Evolutionary conservation across 1,139 yeast species (phyloP).

Genomic region (Geotrichum klebahnii): DNA sequence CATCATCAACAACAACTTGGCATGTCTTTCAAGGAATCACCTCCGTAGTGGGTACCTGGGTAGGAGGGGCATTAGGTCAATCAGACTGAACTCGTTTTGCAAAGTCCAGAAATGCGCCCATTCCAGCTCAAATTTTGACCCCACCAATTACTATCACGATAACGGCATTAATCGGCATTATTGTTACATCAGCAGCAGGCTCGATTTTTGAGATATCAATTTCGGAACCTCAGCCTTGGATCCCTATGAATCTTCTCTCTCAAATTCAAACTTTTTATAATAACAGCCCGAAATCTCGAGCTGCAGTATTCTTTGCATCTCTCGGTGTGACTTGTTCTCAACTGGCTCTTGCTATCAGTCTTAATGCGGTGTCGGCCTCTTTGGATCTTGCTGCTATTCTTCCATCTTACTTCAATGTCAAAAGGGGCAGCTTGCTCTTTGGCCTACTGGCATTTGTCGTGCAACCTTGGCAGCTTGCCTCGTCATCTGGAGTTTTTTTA

Average conservation of each 20-base stretch:
- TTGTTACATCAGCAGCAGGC: constrained; percentile 32
- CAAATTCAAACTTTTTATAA: constrained; percentile 27
- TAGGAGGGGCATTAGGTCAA: constrained; percentile 30
- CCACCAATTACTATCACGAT: constrained; percentile 26
- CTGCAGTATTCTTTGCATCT: constrained; percentile 40
- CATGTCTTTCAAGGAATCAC: constrained; percentile 26
- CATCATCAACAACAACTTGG: constrained; percentile 23
- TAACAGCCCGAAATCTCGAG: constrained; percentile 35
- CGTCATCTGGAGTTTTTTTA: constrained; percentile 10
- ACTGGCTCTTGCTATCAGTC: constrained; percentile 33
- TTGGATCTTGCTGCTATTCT: constrained; percentile 54
- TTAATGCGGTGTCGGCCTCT: constrained; percentile 44
- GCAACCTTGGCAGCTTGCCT: constrained; percentile 20
- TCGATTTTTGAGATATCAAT: constrained; percentile 24
- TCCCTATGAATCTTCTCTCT: constrained; percentile 30
- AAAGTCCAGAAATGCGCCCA: constrained; percentile 24
- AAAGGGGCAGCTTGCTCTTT: constrained; percentile 12
- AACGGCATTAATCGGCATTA: constrained; percentile 20
- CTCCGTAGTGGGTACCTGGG: constrained; percentile 29
- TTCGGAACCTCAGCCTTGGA: constrained; percentile 26
- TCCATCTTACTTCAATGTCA: constrained; percentile 36
- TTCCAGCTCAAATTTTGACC: constrained; percentile 29
- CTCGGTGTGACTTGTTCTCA: constrained; percentile 32
- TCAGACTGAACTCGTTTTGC: constrained; percentile 31
- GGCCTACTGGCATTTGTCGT: constrained; percentile 10